Base-by-base conservation (phyloP, 2,329 filamentous ascomycete genomes). In the Gaeumannomyces tritici region DNA sequence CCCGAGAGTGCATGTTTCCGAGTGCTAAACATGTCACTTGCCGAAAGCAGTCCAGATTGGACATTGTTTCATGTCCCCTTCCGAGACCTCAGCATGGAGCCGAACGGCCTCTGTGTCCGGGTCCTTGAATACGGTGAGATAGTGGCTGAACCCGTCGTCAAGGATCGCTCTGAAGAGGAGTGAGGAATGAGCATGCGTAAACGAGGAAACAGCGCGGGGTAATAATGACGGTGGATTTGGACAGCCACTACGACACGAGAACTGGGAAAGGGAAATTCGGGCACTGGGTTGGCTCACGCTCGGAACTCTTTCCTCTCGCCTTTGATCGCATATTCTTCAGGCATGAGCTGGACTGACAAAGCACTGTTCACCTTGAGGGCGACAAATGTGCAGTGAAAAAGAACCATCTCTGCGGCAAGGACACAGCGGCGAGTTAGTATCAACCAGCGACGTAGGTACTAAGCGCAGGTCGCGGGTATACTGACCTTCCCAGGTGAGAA, bases 41-140 rank as follows among this genome's bases (percentile, higher is more conserved):
- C 84, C 73, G 67, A 88, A 88, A 2, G 84, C 84, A 2, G 84
- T 87, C 85, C 85, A 88, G 11, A 88, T 77, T 1, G 84, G 85
- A 66, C 82, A 85, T 60, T 75, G 75, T 33, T 74, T 75, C 60
- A 85, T 69, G 61, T 80, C 78, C 2, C 83, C 84, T n/a, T 81
- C 78, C 75, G 77, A 80, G 0, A 84, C 78, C 1, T 81, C 76
- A 15, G 83, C 81, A 59, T 86, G 83, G 0, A 88, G 78, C 15
- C 85, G 80, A 2, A 82, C 63, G 2, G 79, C 79, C 12, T 74
- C 72, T 1, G 79, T 82, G 28, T 76, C 71, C 1, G 66, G 60
- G 66, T 88, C 84, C 64, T 81, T 72, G 62, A 80, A 83, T 1
- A 87, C 79, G 18, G 79, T 77, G 4, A 87, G 75, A 2, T 74